Evolutionary conservation across 2,329 filamentous ascomycete genomes (phyloP), one percentile per base, ranked within the genome.

Genomic region (Diaporthe sp.): DNA sequence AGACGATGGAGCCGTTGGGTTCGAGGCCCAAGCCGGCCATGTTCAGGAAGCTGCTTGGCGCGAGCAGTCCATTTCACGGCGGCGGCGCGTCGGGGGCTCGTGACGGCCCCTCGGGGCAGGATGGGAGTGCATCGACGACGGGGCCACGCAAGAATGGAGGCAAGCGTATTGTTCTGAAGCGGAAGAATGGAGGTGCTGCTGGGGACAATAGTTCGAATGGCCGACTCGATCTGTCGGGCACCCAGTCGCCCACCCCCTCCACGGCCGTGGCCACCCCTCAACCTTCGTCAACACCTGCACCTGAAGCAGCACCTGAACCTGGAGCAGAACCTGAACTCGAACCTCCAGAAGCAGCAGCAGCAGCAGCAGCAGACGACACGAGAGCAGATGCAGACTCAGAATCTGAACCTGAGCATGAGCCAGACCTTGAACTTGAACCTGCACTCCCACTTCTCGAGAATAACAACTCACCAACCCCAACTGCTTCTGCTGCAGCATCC

Each of bases 1-100:
- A 94, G 83, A 93, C 93, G 80, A 98, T 98, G 95, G 92, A 92
- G 72, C 93, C 95, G 37, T 86, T 98, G 74, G 95, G 95, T 55
- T 89, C 92, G 73, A 88, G 92, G 79, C 95, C 95, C 17, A 91
- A 90, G 84, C 89, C 88, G 31, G 85, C 89, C 65, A 89, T 91
- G 81, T 87, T 92, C 78, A 91, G 92, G 85, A 88, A 85, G 80
- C 82, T 81, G 73, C 82, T 79, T 74, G 78, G 76, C 5, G 51
- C 72, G 10, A 68, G 76, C 80, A 67, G 81, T 25, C 71, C 71
- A 1, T 73, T 73, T 25, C 71, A 73, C 9, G 46, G 58, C 59
- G 49, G 59, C 79, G 74, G 79, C 83, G 51, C 75, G 75, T 61
- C 72, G 77, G 39, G 65, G 68, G 77, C 42, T 53, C 51, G 65